Conservation (phyloP, 2,329 filamentous ascomycete genomes). For the Stylonectria norvegica region DNA sequence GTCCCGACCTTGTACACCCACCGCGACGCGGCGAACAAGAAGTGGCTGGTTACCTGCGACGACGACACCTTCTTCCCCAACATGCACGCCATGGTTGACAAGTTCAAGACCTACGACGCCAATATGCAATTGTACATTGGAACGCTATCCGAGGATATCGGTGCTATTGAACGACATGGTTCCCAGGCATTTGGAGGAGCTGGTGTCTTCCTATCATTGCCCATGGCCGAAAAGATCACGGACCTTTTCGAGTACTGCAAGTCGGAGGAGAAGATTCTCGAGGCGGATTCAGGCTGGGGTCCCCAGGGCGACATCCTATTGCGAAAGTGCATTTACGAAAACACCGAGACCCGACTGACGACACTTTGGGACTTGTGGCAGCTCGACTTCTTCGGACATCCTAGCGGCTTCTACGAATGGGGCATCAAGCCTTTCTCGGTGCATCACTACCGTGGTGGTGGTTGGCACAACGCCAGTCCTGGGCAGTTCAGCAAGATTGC, state of each 20-base stretch:
- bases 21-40: constrained; percentile 44
- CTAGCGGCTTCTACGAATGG: constrained; percentile 62
- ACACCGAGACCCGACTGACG: constrained; percentile 57
- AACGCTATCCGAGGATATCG: constrained; percentile 59
- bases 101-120: constrained; percentile 51
- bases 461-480: constrained; percentile 54
- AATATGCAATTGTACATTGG: constrained; percentile 55
- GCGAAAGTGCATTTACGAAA: constrained; percentile 61
- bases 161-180: constrained; percentile 57
- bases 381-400: constrained; percentile 57
- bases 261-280: constrained; percentile 48
- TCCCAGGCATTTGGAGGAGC: constrained; percentile 63
- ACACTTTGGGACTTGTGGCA: constrained; percentile 57
- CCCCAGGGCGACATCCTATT: constrained; percentile 60
- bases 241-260: constrained; percentile 45
- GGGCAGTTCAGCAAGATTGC: constrained; percentile 56
- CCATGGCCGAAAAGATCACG: constrained; percentile 45
- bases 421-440: constrained; percentile 58
- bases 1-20: constrained; percentile 54
- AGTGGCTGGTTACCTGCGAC: constrained; percentile 61
- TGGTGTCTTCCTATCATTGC: constrained; percentile 58
- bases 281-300: constrained; percentile 57
- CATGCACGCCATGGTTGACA: constrained; percentile 51
- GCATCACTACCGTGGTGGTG: constrained; percentile 61
- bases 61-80: constrained; percentile 65